Conservation (phyloP, 2,329 filamentous ascomycete species). For the Penicillium sp. region DNA sequence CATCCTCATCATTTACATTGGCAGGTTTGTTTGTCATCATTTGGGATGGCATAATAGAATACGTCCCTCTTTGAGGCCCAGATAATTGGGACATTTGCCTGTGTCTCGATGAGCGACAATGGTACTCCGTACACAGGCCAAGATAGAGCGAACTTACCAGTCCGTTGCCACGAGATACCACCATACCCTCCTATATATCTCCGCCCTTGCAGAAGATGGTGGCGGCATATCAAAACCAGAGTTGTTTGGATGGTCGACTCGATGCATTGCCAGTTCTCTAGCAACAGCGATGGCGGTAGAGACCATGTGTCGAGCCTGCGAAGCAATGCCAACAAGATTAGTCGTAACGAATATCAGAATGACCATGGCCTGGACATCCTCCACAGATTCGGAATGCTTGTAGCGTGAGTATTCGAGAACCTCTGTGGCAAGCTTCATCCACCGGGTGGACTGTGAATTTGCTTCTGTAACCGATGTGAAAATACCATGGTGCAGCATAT, state of each 20-base stretch:
- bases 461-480: constrained; percentile 27
- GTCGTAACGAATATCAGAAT: constrained; percentile 35
- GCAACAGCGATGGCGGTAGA: constrained; percentile 31
- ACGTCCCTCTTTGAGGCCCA: constrained; percentile 38
- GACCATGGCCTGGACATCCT: constrained; percentile 40
- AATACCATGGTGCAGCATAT: constrained; percentile 12
- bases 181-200: constrained; percentile 43
- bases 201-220: constrained; percentile 30
- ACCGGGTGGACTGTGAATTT: constrained; percentile 28
- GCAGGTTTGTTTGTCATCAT: constrained; percentile 41
- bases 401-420: constrained; percentile 34
- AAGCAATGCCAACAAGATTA: constrained; percentile 39
- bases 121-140: too few relatives aligned
- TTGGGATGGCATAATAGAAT: constrained; percentile 39
- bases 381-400: constrained; percentile 27
- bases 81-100: constrained; percentile 36
- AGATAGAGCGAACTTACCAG: constrained; percentile 28
- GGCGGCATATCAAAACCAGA: constrained; percentile 14
- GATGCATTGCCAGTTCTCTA: constrained; percentile 18
- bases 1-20: constrained; percentile 38
- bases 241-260: constrained; percentile 20
- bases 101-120: not conserved
- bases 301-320: constrained; percentile 35
- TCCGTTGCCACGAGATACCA: constrained; percentile 44
- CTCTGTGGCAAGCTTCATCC: constrained; percentile 34